Evolutionary conservation across 441 rosid genomes (phyloP).

Genomic region (Viola pubescens): DNA sequence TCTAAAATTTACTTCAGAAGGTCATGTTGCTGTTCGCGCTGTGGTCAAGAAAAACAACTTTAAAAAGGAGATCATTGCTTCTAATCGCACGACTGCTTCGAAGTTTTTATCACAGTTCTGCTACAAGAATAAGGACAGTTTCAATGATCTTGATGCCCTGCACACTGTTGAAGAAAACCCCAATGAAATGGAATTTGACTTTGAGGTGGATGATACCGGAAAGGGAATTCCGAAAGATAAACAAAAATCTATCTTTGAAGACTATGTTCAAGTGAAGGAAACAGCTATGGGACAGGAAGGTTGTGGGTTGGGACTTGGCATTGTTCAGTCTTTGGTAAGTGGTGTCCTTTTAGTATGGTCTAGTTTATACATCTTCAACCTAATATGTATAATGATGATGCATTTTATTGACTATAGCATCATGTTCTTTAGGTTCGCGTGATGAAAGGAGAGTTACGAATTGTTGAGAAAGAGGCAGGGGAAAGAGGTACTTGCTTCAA

Average conservation of each 20-base stretch:
- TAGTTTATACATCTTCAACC: no score
- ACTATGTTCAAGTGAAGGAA: slow-evolving; percentile 51
- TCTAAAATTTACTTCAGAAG: slow-evolving; percentile 45
- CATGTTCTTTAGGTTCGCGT: slow-evolving; percentile 29
- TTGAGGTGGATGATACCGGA: slow-evolving; percentile 56
- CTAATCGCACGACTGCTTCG: slow-evolving; percentile 16
- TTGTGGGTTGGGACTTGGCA: slow-evolving; percentile 52
- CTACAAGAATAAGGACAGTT: slow-evolving; percentile 19
- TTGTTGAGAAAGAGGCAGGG: slow-evolving; percentile 42
- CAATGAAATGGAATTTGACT: slow-evolving; percentile 29
- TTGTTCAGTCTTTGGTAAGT: slow-evolving; percentile 53
- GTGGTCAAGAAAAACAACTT: slow-evolving; percentile 30
- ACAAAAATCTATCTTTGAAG: slow-evolving; percentile 44
- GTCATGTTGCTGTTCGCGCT: slow-evolving; percentile 43
- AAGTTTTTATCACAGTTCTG: slow-evolving; percentile 22
- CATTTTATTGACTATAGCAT: neutral
- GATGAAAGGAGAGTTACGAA: slow-evolving; percentile 49
- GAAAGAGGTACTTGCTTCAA: slow-evolving; percentile 55
- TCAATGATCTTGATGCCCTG: slow-evolving; percentile 19
- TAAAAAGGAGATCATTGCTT: slow-evolving; percentile 30
- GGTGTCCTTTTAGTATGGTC: neutral
- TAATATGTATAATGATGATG: neutral
- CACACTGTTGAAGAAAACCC: slow-evolving; percentile 24
- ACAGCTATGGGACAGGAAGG: slow-evolving; percentile 42
- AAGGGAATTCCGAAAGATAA: slow-evolving; percentile 49